These are phyloP conservation scores for Afroboletus lepidellus DNA, from an alignment of 1,284 basidiomycete genomes.

Conservation along the genomic window DNA sequence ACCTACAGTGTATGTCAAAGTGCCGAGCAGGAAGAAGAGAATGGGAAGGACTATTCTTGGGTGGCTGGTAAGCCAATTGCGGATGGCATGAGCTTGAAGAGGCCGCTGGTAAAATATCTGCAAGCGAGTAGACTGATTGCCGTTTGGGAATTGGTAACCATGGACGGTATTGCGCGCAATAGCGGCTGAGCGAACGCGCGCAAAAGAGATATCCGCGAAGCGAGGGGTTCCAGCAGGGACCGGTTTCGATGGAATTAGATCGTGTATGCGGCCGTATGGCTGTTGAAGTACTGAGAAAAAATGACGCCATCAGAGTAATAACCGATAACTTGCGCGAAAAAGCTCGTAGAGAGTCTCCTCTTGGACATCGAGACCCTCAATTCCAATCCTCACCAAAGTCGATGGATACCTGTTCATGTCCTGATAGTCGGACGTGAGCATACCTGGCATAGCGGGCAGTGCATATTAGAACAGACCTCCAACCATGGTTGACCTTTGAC, in stretches of 20 bases:
- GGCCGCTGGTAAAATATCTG: slow-evolving; percentile 71
- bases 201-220: slow-evolving; percentile 63
- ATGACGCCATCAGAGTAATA: slow-evolving; percentile 8
- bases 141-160: slow-evolving; percentile 50
- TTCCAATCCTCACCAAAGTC: slow-evolving; percentile 69
- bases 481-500: slow-evolving; percentile 83
- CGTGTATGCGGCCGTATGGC: slow-evolving; percentile 81
- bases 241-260: slow-evolving; percentile 62
- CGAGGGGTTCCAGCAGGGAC: slow-evolving; percentile 70
- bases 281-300: slow-evolving; percentile 36
- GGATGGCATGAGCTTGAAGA: slow-evolving; percentile 74
- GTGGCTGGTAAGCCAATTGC: slow-evolving; percentile 84
- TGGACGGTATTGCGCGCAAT: slow-evolving; percentile 87
- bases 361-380: slow-evolving; percentile 82
- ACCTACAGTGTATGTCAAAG: slow-evolving; percentile 82
- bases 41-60: slow-evolving; percentile 87
- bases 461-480: slow-evolving; percentile 54
- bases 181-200: slow-evolving; percentile 66
- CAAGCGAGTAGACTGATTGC: slow-evolving; percentile 50
- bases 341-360: slow-evolving; percentile 75
- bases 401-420: slow-evolving; percentile 85
- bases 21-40: slow-evolving; percentile 84
- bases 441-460: not conserved
- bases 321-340: slow-evolving; percentile 53
- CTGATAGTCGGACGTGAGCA: slow-evolving; percentile 43